phyloP scores from a whole-genome alignment of 345 rosid species.

The Balakata baccata region DNA sequence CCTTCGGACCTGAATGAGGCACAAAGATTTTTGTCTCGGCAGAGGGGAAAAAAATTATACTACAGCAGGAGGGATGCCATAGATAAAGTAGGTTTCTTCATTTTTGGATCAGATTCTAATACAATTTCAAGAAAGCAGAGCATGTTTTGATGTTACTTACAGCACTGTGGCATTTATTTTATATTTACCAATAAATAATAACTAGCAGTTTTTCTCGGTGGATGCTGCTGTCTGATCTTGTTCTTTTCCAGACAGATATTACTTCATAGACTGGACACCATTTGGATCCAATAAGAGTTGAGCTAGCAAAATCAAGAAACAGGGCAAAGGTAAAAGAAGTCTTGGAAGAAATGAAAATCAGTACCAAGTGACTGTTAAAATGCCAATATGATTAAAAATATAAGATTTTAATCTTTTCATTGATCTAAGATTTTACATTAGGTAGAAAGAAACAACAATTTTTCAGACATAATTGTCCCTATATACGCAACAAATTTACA shows the following conservation, averaged over 20 bases:
- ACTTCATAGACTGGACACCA: not conserved
- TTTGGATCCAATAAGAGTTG: not conserved
- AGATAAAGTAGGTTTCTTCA: constrained; percentile 7
- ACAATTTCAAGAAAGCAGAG: constrained; percentile 8
- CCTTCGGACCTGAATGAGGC: not conserved
- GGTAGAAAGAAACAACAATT: not conserved
- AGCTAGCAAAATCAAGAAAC: not conserved
- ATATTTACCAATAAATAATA: constrained; percentile 20
- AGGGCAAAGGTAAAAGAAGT: not conserved
- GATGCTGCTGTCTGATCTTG: not conserved
- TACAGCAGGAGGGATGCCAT: not conserved
- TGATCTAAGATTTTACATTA: not conserved
- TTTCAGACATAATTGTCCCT: not conserved
- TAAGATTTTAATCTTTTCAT: not conserved
- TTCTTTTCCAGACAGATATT: not conserved
- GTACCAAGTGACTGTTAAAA: constrained; percentile 13
- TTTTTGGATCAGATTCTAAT: constrained; percentile 16
- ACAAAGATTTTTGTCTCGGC: not conserved
- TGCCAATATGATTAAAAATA: not conserved
- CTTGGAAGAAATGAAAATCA: not conserved
- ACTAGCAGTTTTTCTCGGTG: not conserved
- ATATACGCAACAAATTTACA: constrained; percentile 12
- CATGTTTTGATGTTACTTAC: constrained; percentile 10
- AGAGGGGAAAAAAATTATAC: not conserved
- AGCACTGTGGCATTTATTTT: constrained; percentile 7